Percentiles rank a stretch among this genome's conserved stretches.
phyloP scores from a whole-genome alignment of 2,329 filamentous ascomycete genomes.

The Ascochyta viciae-villosae region DNA sequence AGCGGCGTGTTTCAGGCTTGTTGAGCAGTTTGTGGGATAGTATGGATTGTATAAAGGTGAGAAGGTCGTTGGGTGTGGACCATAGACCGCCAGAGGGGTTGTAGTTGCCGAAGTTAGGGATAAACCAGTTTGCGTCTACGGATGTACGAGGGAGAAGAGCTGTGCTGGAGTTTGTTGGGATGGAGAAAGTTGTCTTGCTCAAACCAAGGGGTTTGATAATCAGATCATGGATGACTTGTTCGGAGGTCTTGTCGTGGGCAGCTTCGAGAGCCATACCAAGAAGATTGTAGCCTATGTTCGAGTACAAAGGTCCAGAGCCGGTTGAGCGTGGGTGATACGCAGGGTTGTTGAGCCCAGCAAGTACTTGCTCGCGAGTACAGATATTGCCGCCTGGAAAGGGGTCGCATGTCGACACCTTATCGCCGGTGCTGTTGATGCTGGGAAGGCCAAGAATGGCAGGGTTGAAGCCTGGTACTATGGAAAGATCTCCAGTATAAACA shows the following conservation, averaged over 20 bases:
- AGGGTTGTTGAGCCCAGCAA: slow-evolving; percentile 33
- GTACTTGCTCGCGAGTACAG: slow-evolving; percentile 27
- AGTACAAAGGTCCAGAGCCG: slow-evolving; percentile 28
- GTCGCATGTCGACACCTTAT: slow-evolving; percentile 29
- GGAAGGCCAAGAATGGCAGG: slow-evolving; percentile 27
- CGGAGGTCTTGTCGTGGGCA: slow-evolving; percentile 27
- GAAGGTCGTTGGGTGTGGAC: slow-evolving; percentile 34
- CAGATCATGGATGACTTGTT: slow-evolving; percentile 29
- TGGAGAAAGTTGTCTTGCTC: slow-evolving; percentile 21
- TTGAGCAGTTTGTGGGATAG: slow-evolving; percentile 25
- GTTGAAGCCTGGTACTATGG: slow-evolving; percentile 22
- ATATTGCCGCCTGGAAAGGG: slow-evolving; percentile 25
- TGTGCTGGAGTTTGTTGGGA: slow-evolving; percentile 15
- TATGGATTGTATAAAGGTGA: slow-evolving; percentile 28
- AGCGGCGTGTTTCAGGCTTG: slow-evolving; percentile 23
- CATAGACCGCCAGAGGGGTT: slow-evolving; percentile 38
- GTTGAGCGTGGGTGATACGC: slow-evolving; percentile 26
- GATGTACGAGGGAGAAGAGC: slow-evolving; percentile 27
- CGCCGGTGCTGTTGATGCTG: slow-evolving; percentile 21
- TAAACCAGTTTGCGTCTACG: slow-evolving; percentile 28
- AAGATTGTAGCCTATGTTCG: slow-evolving; percentile 34
- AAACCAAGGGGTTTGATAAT: slow-evolving; percentile 30
- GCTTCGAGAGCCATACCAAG: slow-evolving; percentile 33
- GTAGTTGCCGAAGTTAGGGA: slow-evolving; percentile 31
- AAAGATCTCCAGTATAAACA: slow-evolving; percentile 33